These are phyloP conservation scores for Lizonia empirigonia DNA, from an alignment of 2,329 filamentous ascomycete species.

Conservation along the genomic window DNA sequence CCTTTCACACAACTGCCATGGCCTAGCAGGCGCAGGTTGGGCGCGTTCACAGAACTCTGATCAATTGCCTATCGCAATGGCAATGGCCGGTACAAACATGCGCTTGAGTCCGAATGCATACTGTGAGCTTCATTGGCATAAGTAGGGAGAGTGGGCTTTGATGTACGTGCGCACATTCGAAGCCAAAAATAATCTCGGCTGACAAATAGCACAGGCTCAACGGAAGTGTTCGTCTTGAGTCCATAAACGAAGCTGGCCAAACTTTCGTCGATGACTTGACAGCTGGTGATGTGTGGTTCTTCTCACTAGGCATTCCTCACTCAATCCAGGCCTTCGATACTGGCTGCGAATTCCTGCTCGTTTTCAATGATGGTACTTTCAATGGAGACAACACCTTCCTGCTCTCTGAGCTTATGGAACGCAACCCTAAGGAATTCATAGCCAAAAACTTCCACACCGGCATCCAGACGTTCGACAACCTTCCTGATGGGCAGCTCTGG, in stretches of 20 bases:
- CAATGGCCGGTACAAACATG: slow-evolving; percentile 54
- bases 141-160: slow-evolving; percentile 56
- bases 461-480: slow-evolving; percentile 44
- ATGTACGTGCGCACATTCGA: slow-evolving; percentile 34
- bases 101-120: slow-evolving; percentile 56
- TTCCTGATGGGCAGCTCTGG: slow-evolving; percentile 50
- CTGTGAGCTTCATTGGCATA: slow-evolving; percentile 69
- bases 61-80: slow-evolving; percentile 47
- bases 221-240: slow-evolving; percentile 58
- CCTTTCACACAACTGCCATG: slow-evolving; percentile 50
- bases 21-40: slow-evolving; percentile 49
- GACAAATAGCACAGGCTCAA: slow-evolving; percentile 41
- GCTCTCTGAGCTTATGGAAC: slow-evolving; percentile 59
- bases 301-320: slow-evolving; percentile 45
- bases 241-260: slow-evolving; percentile 60
- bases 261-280: slow-evolving; percentile 51
- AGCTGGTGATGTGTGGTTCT: slow-evolving; percentile 46
- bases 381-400: slow-evolving; percentile 66
- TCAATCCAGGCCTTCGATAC: slow-evolving; percentile 62
- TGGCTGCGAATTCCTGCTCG: slow-evolving; percentile 59
- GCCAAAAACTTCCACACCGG: slow-evolving; percentile 53
- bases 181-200: neutral
- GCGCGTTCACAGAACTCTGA: slow-evolving; percentile 50
- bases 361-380: slow-evolving; percentile 65
- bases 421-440: slow-evolving; percentile 49